These are phyloP conservation scores for Pyricularia pennisetigena DNA, from an alignment of 2,329 filamentous ascomycete species.

Conservation along the genomic window DNA sequence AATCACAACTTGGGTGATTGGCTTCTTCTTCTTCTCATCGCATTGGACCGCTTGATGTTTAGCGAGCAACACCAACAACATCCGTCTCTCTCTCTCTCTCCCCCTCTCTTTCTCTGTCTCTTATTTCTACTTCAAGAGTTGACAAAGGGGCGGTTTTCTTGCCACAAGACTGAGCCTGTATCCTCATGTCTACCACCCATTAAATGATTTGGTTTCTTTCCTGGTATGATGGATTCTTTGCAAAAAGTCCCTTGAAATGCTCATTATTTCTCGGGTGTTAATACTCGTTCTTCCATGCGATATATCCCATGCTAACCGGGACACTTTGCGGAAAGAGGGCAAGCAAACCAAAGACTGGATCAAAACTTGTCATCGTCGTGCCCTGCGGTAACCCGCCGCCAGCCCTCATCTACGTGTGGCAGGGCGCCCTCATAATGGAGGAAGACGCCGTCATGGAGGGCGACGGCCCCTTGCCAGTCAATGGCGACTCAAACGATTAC, in stretches of 20 bases:
- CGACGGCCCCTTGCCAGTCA: neutral
- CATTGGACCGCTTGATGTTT: neutral
- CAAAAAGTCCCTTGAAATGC: neutral
- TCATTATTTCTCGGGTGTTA: neutral
- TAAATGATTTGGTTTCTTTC: neutral
- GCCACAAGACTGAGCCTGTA: neutral
- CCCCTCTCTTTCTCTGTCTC: neutral
- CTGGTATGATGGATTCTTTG: neutral
- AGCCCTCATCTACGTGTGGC: neutral
- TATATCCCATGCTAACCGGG: neutral
- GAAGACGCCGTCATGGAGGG: constrained; percentile 15
- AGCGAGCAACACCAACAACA: neutral
- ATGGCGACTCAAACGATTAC: constrained; percentile 23
- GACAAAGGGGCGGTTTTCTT: neutral
- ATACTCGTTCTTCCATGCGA: neutral
- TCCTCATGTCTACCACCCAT: neutral
- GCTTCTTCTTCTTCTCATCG: neutral
- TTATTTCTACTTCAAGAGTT: neutral
- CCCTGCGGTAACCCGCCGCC: neutral
- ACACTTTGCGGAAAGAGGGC: neutral
- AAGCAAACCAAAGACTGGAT: neutral
- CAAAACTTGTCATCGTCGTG: neutral
- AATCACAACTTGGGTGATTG: neutral
- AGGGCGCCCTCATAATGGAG: constrained; percentile 3
- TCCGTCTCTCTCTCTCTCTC: neutral